Evolutionary conservation across 768 basidiomycete genomes (phyloP).

Genomic region (Mycena galericulata): DNA sequence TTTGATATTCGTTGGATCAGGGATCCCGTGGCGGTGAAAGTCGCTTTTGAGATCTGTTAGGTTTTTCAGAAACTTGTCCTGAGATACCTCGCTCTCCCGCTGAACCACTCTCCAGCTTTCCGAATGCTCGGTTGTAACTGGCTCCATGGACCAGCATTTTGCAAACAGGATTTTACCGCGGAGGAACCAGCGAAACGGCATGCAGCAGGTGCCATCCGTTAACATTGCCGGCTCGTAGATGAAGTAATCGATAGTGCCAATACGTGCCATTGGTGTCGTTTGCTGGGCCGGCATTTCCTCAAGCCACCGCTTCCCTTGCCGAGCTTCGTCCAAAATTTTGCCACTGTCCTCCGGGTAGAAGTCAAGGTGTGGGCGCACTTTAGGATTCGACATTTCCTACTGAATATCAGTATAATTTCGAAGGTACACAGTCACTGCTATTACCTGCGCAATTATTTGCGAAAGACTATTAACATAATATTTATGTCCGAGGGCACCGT

Average conservation of each 20-base stretch:
- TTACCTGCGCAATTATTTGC: slow-evolving; percentile 49
- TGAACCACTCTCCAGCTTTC: slow-evolving; percentile 36
- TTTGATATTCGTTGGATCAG: slow-evolving; percentile 28
- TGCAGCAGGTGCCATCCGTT: too few species aligned
- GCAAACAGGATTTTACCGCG: slow-evolving; percentile 25
- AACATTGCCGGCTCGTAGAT: slow-evolving; percentile 43
- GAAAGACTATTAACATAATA: too few species aligned
- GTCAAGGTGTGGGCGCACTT: slow-evolving; percentile 43
- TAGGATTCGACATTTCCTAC: slow-evolving; percentile 55
- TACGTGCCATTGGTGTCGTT: slow-evolving; percentile 44
- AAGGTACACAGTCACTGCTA: background rate
- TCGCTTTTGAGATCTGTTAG: slow-evolving; percentile 16
- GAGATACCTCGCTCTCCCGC: slow-evolving; percentile 19
- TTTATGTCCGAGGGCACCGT: slow-evolving; percentile 49
- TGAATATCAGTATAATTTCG: background rate
- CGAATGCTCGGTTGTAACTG: background rate
- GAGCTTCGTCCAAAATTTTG: slow-evolving; percentile 33
- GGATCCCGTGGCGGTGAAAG: slow-evolving; percentile 9
- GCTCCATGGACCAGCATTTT: slow-evolving; percentile 36
- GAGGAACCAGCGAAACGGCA: slow-evolving; percentile 42
- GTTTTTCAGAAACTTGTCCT: slow-evolving; percentile 18
- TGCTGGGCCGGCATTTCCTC: slow-evolving; percentile 38
- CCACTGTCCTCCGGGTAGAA: slow-evolving; percentile 52
- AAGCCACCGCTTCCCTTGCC: slow-evolving; percentile 44
- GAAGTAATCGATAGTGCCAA: slow-evolving; percentile 41